These are phyloP conservation scores for Adansonia grandidieri DNA, from an alignment of 441 rosid genomes.

Conservation along the genomic window DNA sequence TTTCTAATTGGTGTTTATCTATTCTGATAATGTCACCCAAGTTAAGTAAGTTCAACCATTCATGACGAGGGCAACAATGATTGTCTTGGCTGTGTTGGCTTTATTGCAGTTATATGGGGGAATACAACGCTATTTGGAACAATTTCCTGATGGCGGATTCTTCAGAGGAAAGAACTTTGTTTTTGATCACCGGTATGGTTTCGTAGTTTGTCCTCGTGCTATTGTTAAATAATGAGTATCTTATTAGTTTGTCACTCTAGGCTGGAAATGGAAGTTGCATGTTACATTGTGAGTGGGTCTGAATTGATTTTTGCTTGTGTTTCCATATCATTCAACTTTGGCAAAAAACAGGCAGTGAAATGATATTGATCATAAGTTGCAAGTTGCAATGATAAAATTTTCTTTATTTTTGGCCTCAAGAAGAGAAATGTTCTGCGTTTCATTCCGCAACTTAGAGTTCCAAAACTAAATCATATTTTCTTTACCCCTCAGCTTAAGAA, in stretches of 20 bases:
- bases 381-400: background rate
- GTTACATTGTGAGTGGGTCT: background rate
- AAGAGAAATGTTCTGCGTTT: background rate
- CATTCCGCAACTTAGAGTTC: background rate
- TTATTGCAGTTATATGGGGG: conserved; percentile 86
- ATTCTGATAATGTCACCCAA: background rate
- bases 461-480: background rate
- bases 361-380: background rate
- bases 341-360: background rate
- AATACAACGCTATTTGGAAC: conserved; percentile 88
- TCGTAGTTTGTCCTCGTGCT: background rate
- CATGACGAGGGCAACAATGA: background rate
- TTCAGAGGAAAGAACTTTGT: conserved; percentile 95
- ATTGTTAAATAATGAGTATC: background rate
- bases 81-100: conserved; percentile 30
- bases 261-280: background rate
- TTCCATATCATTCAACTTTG: background rate
- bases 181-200: conserved; percentile 84
- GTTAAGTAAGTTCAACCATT: background rate
- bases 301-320: background rate
- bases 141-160: conserved; percentile 85
- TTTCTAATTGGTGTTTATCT: conserved; percentile 1
- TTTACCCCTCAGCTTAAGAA: background rate
- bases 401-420: background rate
- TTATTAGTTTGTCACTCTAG: background rate